These are phyloP conservation scores for Ceratocystis papillata DNA, from an alignment of 2,329 filamentous ascomycete genomes.

Conservation along the genomic window DNA sequence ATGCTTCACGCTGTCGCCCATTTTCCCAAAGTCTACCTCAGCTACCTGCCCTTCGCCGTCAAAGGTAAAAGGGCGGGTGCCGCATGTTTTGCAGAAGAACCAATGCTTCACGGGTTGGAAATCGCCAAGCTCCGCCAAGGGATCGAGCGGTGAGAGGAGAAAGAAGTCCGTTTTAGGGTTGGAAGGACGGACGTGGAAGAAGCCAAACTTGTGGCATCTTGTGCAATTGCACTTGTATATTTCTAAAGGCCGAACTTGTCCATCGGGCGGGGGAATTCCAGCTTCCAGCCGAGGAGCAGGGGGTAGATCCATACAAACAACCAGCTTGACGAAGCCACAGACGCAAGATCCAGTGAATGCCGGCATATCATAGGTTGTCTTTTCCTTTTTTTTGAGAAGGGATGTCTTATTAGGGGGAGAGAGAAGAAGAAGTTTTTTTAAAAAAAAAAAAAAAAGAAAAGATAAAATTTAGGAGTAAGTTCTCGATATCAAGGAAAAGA, in stretches of 20 bases:
- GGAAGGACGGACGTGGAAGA: conserved; percentile 35
- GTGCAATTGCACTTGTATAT: conserved; percentile 35
- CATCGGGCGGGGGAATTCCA: conserved; percentile 26
- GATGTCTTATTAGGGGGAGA: not conserved
- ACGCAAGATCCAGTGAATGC: conserved; percentile 20
- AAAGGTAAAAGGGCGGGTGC: conserved; percentile 33
- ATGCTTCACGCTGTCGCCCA: conserved; percentile 18
- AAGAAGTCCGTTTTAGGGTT: conserved; percentile 36
- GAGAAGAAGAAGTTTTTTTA: not conserved
- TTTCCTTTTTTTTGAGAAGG: no score
- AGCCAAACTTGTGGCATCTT: conserved; percentile 37
- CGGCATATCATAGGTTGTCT: conserved; percentile 10
- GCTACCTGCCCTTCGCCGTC: conserved; percentile 17
- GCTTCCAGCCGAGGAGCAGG: conserved; percentile 14
- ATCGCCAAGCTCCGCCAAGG: conserved; percentile 33
- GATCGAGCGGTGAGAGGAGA: conserved; percentile 36
- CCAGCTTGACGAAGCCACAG: conserved; percentile 20
- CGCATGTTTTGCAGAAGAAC: conserved; percentile 31
- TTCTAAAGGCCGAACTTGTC: conserved; percentile 38
- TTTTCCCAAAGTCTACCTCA: conserved; percentile 19
- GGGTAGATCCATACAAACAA: conserved; percentile 20
- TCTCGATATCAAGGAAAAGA: not conserved
- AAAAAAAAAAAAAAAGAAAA: not conserved
- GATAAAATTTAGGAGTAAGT: not conserved
- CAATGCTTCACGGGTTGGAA: conserved; percentile 32